Evolutionary conservation across 768 basidiomycete genomes (phyloP), one percentile per base, ranked within the genome.

Genomic region (Lactarius akahatsu): DNA sequence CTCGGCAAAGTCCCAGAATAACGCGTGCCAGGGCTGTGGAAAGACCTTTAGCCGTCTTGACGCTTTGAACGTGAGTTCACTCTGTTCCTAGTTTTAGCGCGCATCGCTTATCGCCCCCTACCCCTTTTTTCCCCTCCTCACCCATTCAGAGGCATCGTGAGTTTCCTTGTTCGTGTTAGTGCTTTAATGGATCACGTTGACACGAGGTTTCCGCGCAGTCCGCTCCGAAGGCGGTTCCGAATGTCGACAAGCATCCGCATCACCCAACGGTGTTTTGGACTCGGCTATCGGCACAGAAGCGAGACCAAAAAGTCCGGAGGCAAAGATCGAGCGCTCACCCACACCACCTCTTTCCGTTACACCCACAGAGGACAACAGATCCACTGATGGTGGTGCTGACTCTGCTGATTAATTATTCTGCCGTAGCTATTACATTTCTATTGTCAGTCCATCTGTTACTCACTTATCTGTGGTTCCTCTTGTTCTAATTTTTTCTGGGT

Each of bases 21-120:
- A 96, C 75, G 82, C 91, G 61, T 98, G 95, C 72, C 87, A 88
- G 69, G 94, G 93, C 2, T 98, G 95, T 78, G 89, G 92, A 74
- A 96, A 96, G 82, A 90, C 93, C 13, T 98, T 98, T 77, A 96
- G 94, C 74, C 82, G 95, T 65, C 79, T 95, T 75, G 95, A 98
- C 80, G 95, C 95, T 23, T 82, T 98, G 69, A 96, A 96, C 78
- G 94, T 96, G 80, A 78, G 92, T 66, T 86, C 64, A 60, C 38
- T 34, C 56, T 62, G 55, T 71, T 63, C 47, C 72, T 73, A 69
- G 74, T 68, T 16, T 40, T 60, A 45, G 30, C 57, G 63, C 56
- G 70, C 72, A 65, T 72, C 64, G 57, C 54, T 59, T 32, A 50
- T 56, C 55, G 34, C 18, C 20, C 60, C 66, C 72, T 70, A 77